phyloP scores from a whole-genome alignment of 108 stramenopile genomes.

The Discostella stelligeroides region DNA sequence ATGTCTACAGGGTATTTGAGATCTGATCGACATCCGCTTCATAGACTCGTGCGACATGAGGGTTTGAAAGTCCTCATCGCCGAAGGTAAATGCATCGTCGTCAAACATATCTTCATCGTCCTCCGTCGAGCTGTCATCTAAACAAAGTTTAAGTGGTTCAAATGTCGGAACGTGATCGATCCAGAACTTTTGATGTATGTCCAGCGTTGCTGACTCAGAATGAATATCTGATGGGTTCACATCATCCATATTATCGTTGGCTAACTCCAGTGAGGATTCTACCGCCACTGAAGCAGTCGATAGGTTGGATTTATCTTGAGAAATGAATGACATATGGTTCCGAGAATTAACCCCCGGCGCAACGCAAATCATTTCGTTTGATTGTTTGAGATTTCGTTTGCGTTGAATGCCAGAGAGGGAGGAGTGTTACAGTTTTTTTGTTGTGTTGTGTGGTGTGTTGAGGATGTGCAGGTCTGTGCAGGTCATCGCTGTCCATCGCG shows the following conservation, averaged over 20 bases:
- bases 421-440: no score
- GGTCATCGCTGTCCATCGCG: no score
- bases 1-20: neutral
- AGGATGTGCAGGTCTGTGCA: no score
- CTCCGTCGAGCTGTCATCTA: constrained; percentile 52
- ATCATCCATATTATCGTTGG: neutral
- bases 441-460: no score
- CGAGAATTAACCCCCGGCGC: neutral
- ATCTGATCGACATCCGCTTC: constrained; percentile 13
- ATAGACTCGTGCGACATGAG: constrained; percentile 37
- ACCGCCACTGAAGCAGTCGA: neutral
- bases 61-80: constrained; percentile 51
- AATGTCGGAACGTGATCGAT: constrained; percentile 13
- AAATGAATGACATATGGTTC: neutral
- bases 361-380: no score
- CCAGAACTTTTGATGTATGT: constrained; percentile 7
- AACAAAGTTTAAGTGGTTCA: constrained; percentile 50
- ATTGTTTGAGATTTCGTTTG: no score
- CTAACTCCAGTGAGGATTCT: neutral
- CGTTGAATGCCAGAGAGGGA: no score
- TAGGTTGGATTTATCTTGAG: neutral
- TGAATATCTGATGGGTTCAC: neutral
- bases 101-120: constrained; percentile 53
- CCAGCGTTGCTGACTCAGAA: constrained; percentile 5
- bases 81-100: constrained; percentile 51